Conservation (phyloP, 495 filamentous ascomycete species). For the Talaromyces thailandensis region DNA sequence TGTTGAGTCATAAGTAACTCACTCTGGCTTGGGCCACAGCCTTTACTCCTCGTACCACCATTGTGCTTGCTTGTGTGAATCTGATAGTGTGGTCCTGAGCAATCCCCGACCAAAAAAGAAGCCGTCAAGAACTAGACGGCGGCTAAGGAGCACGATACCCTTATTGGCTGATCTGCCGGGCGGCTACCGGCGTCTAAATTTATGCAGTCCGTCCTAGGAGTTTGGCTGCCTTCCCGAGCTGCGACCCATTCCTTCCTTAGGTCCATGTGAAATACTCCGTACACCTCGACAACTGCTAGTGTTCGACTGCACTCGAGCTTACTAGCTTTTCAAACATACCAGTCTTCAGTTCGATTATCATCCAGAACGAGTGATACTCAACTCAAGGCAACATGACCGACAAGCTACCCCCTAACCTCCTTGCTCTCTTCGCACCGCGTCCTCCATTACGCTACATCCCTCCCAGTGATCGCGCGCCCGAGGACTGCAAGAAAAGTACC, state of each 20-base stretch:
- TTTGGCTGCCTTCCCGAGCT: constrained; percentile 5
- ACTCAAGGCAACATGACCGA: constrained; percentile 62
- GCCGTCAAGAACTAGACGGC: not conserved
- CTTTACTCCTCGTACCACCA: constrained; percentile 59
- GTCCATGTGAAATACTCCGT: not conserved
- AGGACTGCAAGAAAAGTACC: constrained; percentile 58
- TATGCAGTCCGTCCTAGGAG: constrained; percentile 1
- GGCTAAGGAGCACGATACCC: not conserved
- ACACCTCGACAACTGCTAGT: not conserved
- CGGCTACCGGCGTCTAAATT: constrained; percentile 15
- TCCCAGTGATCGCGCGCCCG: constrained; percentile 72
- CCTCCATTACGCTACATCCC: constrained; percentile 86
- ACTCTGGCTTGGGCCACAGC: constrained; percentile 31
- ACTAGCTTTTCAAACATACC: not conserved
- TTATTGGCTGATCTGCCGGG: constrained; percentile 16
- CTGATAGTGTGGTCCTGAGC: not conserved
- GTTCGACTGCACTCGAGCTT: not conserved
- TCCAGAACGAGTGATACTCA: not conserved
- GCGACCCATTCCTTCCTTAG: not conserved
- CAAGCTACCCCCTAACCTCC: constrained; percentile 84
- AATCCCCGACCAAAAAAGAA: not conserved
- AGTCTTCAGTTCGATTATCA: not conserved
- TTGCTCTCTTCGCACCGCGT: constrained; percentile 89
- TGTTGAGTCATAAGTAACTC: constrained; percentile 9
- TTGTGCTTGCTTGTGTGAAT: constrained; percentile 25